Evolutionary conservation across 176 grass and related monocot species (phyloP).

Genomic region (Otatea glauca): DNA sequence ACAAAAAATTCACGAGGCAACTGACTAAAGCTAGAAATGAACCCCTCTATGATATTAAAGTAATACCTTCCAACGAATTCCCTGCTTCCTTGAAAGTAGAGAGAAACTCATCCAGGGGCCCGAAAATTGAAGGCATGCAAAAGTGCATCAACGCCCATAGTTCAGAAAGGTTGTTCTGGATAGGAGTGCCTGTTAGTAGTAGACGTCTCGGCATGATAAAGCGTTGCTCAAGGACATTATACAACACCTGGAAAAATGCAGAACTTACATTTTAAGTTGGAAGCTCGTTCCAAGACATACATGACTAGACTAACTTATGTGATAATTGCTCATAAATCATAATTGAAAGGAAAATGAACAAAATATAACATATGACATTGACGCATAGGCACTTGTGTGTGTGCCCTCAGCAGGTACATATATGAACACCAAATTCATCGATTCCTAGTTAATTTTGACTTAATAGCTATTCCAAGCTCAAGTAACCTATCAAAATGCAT

Average conservation of each 20-base stretch:
- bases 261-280: conserved; percentile 29
- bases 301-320: not conserved
- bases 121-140: conserved; percentile 89
- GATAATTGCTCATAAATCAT: not conserved
- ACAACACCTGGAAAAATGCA: conserved; percentile 68
- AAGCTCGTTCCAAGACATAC: not conserved
- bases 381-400: not conserved
- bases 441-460: not conserved
- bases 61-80: conserved; percentile 63
- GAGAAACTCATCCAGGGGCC: conserved; percentile 71
- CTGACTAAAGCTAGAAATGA: conserved; percentile 4
- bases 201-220: conserved; percentile 90
- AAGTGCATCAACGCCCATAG: conserved; percentile 97
- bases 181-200: conserved; percentile 89
- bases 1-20: conserved; percentile 7
- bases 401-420: conserved; percentile 26
- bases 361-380: not conserved
- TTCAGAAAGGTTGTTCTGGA: conserved; percentile 93
- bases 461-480: conserved; percentile 1
- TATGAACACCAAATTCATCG: not conserved
- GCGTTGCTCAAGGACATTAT: conserved; percentile 78
- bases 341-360: not conserved
- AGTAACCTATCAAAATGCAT: not conserved
- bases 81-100: conserved; percentile 76
- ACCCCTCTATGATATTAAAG: conserved; percentile 13